Evolutionary conservation across 768 basidiomycete genomes (phyloP).

Genomic region (Gymnopilus dilepis): DNA sequence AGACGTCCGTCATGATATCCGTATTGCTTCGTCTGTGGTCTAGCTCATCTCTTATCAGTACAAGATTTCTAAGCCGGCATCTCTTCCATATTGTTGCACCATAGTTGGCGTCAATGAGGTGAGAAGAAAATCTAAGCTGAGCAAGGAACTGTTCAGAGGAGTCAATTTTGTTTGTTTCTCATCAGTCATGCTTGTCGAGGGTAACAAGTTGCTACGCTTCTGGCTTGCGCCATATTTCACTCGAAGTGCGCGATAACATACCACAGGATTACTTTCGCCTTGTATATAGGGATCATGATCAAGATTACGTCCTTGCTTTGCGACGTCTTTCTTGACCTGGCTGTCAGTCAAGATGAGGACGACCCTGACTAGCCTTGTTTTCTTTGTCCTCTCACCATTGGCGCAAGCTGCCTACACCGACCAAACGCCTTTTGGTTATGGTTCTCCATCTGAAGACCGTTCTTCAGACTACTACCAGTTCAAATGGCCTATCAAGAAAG

Average conservation of each 20-base stretch:
- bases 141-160: background rate
- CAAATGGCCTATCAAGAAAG: conserved; percentile 42
- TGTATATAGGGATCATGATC: background rate
- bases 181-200: background rate
- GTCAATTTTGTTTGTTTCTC: background rate
- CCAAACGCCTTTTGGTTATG: conserved; percentile 9
- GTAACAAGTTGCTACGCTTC: background rate
- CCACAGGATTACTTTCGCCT: background rate
- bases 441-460: background rate
- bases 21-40: background rate
- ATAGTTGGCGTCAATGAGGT: conserved; percentile 6
- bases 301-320: background rate
- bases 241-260: conserved; percentile 18
- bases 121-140: background rate
- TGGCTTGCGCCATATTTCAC: conserved; percentile 23
- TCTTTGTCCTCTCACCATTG: conserved; percentile 6
- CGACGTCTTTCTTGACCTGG: background rate
- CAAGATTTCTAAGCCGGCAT: background rate
- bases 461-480: conserved; percentile 35
- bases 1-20: conserved; percentile 8
- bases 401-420: conserved; percentile 9
- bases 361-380: conserved; percentile 2
- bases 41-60: background rate
- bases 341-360: conserved; percentile 8
- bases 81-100: background rate